Base-by-base conservation (phyloP, 352 stramenopile genomes). In the Chrysophaeum taylorii region DNA sequence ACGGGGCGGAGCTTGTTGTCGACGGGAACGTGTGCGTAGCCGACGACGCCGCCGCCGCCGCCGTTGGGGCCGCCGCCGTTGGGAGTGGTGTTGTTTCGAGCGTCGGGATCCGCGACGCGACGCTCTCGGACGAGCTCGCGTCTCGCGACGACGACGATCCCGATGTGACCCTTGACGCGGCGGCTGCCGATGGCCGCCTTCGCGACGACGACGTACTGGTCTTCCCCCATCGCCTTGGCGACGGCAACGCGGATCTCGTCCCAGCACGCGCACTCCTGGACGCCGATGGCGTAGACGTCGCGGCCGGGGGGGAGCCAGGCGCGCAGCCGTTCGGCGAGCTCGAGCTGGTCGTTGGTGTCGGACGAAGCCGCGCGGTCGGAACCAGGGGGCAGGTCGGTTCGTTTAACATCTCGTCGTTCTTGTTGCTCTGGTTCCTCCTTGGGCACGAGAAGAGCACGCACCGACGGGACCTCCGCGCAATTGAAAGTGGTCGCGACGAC, bases 211-310 rank as follows among this genome's bases (percentile, higher is more conserved):
- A 87, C 88, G 60, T 94, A 87, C 57, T 89, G 93, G 21, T 93
- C 81, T 43, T 86, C 87, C 31, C 76, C 38, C 27, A 62, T 25
- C 25, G 50, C 23, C 50, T n/a, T 25, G 7, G 38, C 14, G 14
- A 66, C 57, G 33, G 31, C 36, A 2, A 5, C 74, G 50, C 88
- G 81, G 9, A 93, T 69, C 38, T 89, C 84, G 7, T 66, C 77
- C 43, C 93, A 76, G 53, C 91, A 79, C 80, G 93, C 89, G 76
- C 89, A 95, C 73, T 95, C 89, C 70, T 94, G 87, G 7, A 93
- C 81, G n/a, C 87, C 89, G 48, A 94, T 89, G 16, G 92, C 86
- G 50, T 94, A 94, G 0, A 94, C 79, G 53, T 94, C 87, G 70
- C 90, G 76, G 35, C 86, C 87, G 4, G 81, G 70, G 25, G 87